Base-by-base conservation (phyloP, 2,329 filamentous ascomycete species). In the Thermothelomyces thermophilus region DNA sequence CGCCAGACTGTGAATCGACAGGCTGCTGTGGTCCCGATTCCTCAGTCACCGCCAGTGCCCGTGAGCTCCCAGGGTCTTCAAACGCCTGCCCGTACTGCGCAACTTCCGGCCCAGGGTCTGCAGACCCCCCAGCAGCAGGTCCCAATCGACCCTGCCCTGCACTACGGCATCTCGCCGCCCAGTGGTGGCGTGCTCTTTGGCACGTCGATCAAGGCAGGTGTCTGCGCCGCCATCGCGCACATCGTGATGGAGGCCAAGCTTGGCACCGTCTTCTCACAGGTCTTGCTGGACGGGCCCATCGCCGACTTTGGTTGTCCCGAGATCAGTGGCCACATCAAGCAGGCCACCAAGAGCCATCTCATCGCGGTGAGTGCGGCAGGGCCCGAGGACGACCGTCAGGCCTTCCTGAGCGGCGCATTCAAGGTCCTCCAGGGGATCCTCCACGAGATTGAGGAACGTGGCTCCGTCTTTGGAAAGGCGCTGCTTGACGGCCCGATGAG, bases 151-250 rank as follows among this genome's bases (percentile, higher is more conserved):
- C 39, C 43, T 5, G 43, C 43, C 10, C 39, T 51, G 3, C 43
- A 46, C 24, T 51, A 39, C 16, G 26, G 26, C 13, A 34, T 53
- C 51, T 49, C 51, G n/a, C 51, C 51, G 5, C 37, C 46, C 26
- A 49, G 46, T 22, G 33, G 36, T 5, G 33, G 19, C 1, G n/a
- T 26, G 11, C 14, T 9, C 10, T 46, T 49, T 16, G 36, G 41
- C 14, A 46, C 51, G 10, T 10, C 51, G 0, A 43, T 47, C 39
- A 53, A 53, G 17, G 51, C 51, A 5, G 48, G 52, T 3, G 26
- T 49, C n/a, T 36, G 33, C 35, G 31, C 52, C 2, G 46, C 24
- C 10, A 24, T 48, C 16, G 28, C 8, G 7, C 19, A 14, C 16
- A 10, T 51, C 10, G 13, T 48, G 3, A 34, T 3, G 13, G 52